Evolutionary conservation across 495 filamentous ascomycete genomes (phyloP).

Genomic region (Penicillium goetzii): DNA sequence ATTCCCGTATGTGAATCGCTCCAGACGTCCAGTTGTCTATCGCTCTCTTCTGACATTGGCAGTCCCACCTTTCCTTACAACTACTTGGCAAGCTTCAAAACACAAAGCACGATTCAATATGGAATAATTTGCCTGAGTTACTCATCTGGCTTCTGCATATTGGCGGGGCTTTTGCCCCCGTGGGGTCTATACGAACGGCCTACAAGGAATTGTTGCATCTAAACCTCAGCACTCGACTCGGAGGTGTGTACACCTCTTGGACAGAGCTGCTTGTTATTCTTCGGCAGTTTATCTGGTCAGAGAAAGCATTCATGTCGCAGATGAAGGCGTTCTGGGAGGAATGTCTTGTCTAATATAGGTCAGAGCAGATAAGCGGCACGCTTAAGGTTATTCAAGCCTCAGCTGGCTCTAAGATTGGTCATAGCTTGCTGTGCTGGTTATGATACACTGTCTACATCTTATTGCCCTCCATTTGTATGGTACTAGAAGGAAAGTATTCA

Average conservation of each 20-base stretch:
- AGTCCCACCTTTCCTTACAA: constrained; percentile 42
- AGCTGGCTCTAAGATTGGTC: not conserved
- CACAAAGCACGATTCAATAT: constrained; percentile 27
- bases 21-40: not conserved
- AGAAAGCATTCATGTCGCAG: constrained; percentile 37
- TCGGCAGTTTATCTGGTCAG: constrained; percentile 45
- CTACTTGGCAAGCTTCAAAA: constrained; percentile 36
- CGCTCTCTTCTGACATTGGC: not conserved
- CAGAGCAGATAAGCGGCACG: not conserved
- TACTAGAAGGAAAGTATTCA: too few relatives aligned
- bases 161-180: constrained; percentile 44
- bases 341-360: not conserved
- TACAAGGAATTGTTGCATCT: constrained; percentile 34
- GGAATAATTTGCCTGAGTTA: constrained; percentile 34
- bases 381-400: not conserved
- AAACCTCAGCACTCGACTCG: constrained; percentile 16
- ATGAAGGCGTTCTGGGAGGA: constrained; percentile 39
- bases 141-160: constrained; percentile 43
- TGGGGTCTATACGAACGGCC: constrained; percentile 31
- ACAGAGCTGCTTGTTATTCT: constrained; percentile 31
- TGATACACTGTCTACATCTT: too few relatives aligned
- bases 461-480: too few relatives aligned
- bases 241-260: constrained; percentile 29
- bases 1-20: constrained; percentile 35
- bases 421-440: too few relatives aligned